Conservation (phyloP, 1,139 yeast genomes). For the Yamadazyma dushanensis region DNA sequence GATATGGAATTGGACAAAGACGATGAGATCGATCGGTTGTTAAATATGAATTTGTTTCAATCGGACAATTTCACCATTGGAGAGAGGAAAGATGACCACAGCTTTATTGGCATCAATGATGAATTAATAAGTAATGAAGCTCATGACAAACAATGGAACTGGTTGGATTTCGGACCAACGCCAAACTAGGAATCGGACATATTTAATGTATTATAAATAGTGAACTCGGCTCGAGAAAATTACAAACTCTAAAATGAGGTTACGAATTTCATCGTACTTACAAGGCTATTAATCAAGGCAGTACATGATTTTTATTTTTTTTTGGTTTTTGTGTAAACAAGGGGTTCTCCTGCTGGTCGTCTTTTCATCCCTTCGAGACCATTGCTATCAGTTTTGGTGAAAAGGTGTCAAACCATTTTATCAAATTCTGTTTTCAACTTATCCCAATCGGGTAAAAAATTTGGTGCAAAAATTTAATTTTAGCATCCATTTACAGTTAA, state of each 20-base stretch:
- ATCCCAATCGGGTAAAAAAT: neutral
- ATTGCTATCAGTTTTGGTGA: too few relatives aligned
- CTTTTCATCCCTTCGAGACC: too few relatives aligned
- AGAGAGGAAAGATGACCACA: slow-evolving; percentile 16
- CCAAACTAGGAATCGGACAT: slow-evolving; percentile 7
- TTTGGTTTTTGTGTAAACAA: too few relatives aligned
- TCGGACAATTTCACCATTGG: slow-evolving; percentile 27
- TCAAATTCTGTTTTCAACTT: slow-evolving; percentile 1
- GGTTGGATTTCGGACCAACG: slow-evolving; percentile 31
- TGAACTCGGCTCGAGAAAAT: too few relatives aligned
- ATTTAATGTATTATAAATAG: too few relatives aligned
- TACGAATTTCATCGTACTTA: neutral
- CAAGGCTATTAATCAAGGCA: too few relatives aligned
- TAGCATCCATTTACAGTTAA: slow-evolving; percentile 2
- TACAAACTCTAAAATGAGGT: neutral
- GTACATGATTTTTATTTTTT: too few relatives aligned
- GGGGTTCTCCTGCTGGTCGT: too few relatives aligned
- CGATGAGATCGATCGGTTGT: slow-evolving; percentile 43
- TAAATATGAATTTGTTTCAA: slow-evolving; percentile 43
- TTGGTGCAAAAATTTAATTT: neutral
- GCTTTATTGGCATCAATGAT: slow-evolving; percentile 19
- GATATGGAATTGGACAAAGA: slow-evolving; percentile 12
- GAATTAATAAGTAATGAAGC: slow-evolving; percentile 14
- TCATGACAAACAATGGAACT: slow-evolving; percentile 25
- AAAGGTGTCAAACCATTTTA: too few relatives aligned